Conservation (phyloP, 2,329 filamentous ascomycete genomes). For the Dactylellina drechsleri region DNA sequence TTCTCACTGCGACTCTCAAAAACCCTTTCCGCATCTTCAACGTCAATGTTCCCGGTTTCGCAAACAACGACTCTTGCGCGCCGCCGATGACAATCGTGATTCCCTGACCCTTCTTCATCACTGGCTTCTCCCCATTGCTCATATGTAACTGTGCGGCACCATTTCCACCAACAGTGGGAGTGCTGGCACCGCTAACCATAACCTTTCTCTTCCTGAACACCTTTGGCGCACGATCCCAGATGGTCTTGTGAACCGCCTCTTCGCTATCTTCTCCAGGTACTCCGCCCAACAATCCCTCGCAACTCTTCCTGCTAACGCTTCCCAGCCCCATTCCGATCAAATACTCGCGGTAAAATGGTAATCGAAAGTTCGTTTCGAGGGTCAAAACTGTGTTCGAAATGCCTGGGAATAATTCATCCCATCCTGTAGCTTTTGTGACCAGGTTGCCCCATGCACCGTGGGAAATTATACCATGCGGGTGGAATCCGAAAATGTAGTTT, state of each 20-base stretch:
- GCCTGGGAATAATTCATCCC: constrained; percentile 86
- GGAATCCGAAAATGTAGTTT: constrained; percentile 97
- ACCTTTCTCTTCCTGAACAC: constrained; percentile 38
- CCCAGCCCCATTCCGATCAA: constrained; percentile 86
- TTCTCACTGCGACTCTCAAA: constrained; percentile 88
- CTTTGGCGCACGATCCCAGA: constrained; percentile 48
- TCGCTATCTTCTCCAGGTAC: constrained; percentile 51
- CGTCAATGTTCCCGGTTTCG: constrained; percentile 78
- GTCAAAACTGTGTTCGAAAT: constrained; percentile 95
- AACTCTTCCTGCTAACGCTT: constrained; percentile 90
- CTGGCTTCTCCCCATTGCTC: constrained; percentile 85
- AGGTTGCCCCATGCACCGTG: constrained; percentile 52
- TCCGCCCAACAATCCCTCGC: constrained; percentile 83
- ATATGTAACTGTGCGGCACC: neutral
- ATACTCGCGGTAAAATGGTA: constrained; percentile 94
- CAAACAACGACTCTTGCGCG: constrained; percentile 89
- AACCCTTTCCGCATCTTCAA: constrained; percentile 86
- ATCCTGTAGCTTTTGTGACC: constrained; percentile 66
- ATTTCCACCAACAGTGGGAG: constrained; percentile 5
- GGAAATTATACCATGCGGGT: constrained; percentile 91
- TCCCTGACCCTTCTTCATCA: constrained; percentile 35
- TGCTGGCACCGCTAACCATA: constrained; percentile 27
- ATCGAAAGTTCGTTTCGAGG: constrained; percentile 93
- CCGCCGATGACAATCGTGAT: constrained; percentile 97
- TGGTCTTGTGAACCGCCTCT: constrained; percentile 39